These are phyloP conservation scores for Phytopythium helicoides DNA, from an alignment of 352 stramenopile species.

Conservation along the genomic window DNA sequence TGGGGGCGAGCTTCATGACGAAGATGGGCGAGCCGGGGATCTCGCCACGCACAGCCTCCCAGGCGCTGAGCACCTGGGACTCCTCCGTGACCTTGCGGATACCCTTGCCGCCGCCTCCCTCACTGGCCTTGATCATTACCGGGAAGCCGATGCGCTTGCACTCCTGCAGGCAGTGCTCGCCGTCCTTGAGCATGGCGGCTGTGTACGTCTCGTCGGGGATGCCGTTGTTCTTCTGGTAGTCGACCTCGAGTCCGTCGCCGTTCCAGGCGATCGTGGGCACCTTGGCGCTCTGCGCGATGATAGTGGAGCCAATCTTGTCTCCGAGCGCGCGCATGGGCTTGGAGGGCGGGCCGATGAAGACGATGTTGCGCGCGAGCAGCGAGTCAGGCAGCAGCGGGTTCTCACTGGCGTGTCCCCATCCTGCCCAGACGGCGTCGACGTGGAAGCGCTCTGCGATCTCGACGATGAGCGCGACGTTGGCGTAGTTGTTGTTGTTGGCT, in stretches of 20 bases:
- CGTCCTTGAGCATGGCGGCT: slow-evolving; percentile 91
- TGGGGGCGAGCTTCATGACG: slow-evolving; percentile 98
- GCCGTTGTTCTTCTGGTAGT: slow-evolving; percentile 82
- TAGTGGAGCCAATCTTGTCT: slow-evolving; percentile 99
- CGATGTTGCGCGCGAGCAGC: slow-evolving; percentile 93
- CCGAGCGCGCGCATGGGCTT: slow-evolving; percentile 98
- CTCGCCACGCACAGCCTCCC: slow-evolving; percentile 97
- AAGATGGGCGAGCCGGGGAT: slow-evolving; percentile 99
- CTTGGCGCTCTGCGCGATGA: slow-evolving; percentile 98
- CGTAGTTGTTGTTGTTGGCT: slow-evolving; percentile 99
- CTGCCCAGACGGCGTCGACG: slow-evolving; percentile 98
- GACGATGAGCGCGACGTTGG: slow-evolving; percentile 99
- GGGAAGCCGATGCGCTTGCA: slow-evolving; percentile 97
- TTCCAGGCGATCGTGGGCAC: slow-evolving; percentile 99
- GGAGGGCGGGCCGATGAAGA: slow-evolving; percentile 98
- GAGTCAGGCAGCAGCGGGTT: slow-evolving; percentile 97
- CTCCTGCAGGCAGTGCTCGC: slow-evolving; percentile 91
- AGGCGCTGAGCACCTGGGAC: slow-evolving; percentile 93
- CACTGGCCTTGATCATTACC: slow-evolving; percentile 99
- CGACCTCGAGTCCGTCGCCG: slow-evolving; percentile 92
- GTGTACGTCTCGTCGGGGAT: slow-evolving; percentile 96
- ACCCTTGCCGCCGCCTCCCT: slow-evolving; percentile 99
- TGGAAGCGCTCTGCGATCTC: slow-evolving; percentile 96
- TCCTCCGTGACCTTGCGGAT: slow-evolving; percentile 95
- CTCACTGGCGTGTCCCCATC: slow-evolving; percentile 99